phyloP scores from a whole-genome alignment of 176 grass and related monocot genomes.

The Musa beccarii region DNA sequence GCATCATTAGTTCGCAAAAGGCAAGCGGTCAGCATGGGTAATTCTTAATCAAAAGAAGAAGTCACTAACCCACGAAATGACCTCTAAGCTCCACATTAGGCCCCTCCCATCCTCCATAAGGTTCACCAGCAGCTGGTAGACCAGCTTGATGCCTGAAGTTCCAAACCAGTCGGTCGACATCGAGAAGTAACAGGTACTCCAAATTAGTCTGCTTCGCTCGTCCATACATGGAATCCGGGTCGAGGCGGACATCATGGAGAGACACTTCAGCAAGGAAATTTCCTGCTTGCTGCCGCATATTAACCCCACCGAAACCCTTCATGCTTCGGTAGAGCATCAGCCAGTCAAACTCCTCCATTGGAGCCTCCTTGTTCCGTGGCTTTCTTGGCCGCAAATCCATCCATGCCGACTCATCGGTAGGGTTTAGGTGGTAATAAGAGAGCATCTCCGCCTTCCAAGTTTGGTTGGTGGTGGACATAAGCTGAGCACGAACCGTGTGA shows the following conservation, averaged over 20 bases:
- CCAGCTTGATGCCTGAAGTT: slow-evolving; percentile 17
- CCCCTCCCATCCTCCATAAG: slow-evolving; percentile 21
- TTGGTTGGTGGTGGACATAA: slow-evolving; percentile 2
- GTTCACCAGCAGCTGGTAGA: slow-evolving; percentile 5
- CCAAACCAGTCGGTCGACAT: slow-evolving; percentile 17
- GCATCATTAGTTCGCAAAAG: neutral
- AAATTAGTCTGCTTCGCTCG: slow-evolving; percentile 19
- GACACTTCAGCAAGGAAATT: slow-evolving; percentile 21
- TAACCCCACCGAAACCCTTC: neutral
- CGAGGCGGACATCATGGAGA: slow-evolving; percentile 17
- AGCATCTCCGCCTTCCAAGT: slow-evolving; percentile 20
- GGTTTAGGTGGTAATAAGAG: slow-evolving; percentile 15
- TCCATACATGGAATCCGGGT: slow-evolving; percentile 15
- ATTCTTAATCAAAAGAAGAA: neutral
- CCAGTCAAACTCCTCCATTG: slow-evolving; percentile 14
- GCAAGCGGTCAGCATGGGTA: neutral
- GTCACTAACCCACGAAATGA: slow-evolving; percentile 16
- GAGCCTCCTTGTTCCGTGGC: slow-evolving; percentile 11
- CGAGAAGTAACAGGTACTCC: slow-evolving; percentile 19
- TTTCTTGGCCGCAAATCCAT: slow-evolving; percentile 19
- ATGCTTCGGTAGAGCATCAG: slow-evolving; percentile 17
- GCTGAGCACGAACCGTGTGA: slow-evolving; percentile 13
- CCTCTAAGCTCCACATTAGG: slow-evolving; percentile 17
- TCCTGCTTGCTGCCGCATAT: slow-evolving; percentile 2
- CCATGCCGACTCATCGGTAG: slow-evolving; percentile 15